A percentile compares a stretch with the other conserved stretches of the same genome.
Evolutionary conservation across 2,329 filamentous ascomycete genomes (phyloP).

Genomic region (Trichoderma oligosporum): DNA sequence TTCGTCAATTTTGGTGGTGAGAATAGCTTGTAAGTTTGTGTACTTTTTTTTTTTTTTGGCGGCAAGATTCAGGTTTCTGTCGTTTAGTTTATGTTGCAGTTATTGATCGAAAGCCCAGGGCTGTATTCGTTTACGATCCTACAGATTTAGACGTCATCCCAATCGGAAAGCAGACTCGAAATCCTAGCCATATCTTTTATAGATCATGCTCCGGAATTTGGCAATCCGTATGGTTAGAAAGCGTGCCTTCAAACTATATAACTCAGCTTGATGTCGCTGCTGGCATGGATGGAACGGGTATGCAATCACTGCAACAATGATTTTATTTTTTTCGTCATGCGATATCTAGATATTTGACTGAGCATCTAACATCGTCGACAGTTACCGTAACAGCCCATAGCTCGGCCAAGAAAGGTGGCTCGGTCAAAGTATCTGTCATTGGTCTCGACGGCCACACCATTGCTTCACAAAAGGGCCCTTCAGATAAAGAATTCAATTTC

Average conservation of each 20-base stretch:
- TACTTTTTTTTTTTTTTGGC: background rate
- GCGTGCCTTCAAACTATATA: constrained; percentile 55
- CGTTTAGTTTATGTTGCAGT: background rate
- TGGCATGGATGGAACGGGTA: constrained; percentile 51
- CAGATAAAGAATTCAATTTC: constrained; percentile 53
- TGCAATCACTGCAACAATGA: constrained; percentile 22
- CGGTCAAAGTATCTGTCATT: constrained; percentile 37
- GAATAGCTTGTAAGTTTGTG: constrained; percentile 56
- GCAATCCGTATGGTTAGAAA: constrained; percentile 69
- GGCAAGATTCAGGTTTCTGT: no score
- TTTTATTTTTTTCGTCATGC: no score
- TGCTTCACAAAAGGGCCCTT: constrained; percentile 40
- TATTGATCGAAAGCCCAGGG: constrained; percentile 34
- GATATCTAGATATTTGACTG: no score
- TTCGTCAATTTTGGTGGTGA: constrained; percentile 37
- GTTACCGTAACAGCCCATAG: constrained; percentile 55
- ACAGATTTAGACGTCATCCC: constrained; percentile 61
- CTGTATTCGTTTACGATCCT: constrained; percentile 65
- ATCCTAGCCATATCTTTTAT: constrained; percentile 64
- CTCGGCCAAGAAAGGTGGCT: constrained; percentile 33
- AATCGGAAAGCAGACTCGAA: constrained; percentile 60
- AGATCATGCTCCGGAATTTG: constrained; percentile 70
- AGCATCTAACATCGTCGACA: constrained; percentile 26
- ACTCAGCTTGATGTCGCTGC: constrained; percentile 57
- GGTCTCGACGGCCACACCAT: constrained; percentile 40